Percentiles rank a stretch among this genome's conserved stretches.
phyloP scores from a whole-genome alignment of 108 stramenopile species.

The Cyclostephanos invisitatus region DNA sequence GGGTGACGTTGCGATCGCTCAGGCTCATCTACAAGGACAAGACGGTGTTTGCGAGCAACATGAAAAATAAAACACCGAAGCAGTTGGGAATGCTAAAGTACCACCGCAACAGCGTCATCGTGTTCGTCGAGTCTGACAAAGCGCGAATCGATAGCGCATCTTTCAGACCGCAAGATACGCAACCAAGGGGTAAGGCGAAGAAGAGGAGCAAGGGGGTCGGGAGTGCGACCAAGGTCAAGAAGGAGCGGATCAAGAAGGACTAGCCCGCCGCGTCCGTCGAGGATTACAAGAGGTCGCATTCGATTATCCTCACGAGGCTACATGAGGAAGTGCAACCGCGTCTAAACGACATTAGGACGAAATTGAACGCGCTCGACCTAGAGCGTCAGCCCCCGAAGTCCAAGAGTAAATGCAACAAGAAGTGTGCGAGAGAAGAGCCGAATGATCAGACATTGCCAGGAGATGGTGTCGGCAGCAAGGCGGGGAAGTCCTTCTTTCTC shows the following conservation, averaged over 20 bases:
- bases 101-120: not conserved
- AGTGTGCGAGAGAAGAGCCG: not conserved
- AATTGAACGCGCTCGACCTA: slow-evolving; percentile 15
- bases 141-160: too few species aligned
- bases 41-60: not conserved
- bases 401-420: not conserved
- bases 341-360: slow-evolving; percentile 17
- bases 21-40: not conserved
- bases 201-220: too few species aligned
- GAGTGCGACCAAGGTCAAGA: too few species aligned
- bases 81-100: not conserved
- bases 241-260: too few species aligned
- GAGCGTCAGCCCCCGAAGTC: slow-evolving; percentile 6
- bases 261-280: too few species aligned
- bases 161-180: too few species aligned
- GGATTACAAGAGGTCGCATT: too few species aligned
- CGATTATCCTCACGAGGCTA: slow-evolving; percentile 11
- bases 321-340: slow-evolving; percentile 24
- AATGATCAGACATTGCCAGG: not conserved
- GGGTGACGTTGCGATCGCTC: not conserved
- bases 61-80: not conserved
- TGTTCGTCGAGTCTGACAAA: not conserved
- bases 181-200: not conserved
- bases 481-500: slow-evolving; percentile 18
- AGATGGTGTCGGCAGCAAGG: slow-evolving; percentile 12